Conservation (phyloP, 345 rosid species). For the Arabidopsis arenosa region DNA sequence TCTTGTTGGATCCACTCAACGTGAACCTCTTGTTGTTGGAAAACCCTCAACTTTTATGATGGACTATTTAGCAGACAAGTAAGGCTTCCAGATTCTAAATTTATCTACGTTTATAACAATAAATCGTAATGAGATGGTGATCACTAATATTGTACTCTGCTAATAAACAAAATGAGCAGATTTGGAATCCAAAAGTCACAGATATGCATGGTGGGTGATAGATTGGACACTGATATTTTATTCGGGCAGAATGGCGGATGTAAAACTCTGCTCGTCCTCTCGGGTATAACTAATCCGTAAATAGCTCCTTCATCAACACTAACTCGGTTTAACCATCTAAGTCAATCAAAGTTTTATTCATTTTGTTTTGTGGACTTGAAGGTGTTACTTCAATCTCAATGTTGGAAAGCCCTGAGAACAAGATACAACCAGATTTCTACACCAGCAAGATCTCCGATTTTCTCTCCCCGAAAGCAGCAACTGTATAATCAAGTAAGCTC, state of each 20-base stretch:
- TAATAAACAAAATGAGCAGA: conserved; percentile 43
- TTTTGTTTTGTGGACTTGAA: conserved; percentile 36
- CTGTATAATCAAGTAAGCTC: conserved; percentile 53
- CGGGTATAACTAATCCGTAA: conserved; percentile 54
- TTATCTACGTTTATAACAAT: conserved; percentile 5
- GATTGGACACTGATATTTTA: conserved; percentile 90
- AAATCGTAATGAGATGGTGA: background rate
- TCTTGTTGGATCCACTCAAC: conserved; percentile 75
- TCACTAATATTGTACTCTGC: conserved; percentile 24
- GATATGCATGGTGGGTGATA: conserved; percentile 99
- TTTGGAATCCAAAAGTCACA: conserved; percentile 84
- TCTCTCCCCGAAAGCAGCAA: conserved; percentile 71
- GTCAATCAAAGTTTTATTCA: background rate
- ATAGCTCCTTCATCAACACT: background rate
- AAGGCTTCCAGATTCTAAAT: conserved; percentile 28
- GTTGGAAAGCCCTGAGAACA: conserved; percentile 74
- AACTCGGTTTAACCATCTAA: conserved; percentile 8
- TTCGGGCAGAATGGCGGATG: conserved; percentile 94
- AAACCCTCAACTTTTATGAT: conserved; percentile 98
- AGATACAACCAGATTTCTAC: conserved; percentile 87
- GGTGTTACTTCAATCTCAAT: conserved; percentile 81
- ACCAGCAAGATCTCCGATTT: conserved; percentile 85
- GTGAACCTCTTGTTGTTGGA: conserved; percentile 90
- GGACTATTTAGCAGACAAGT: conserved; percentile 93
- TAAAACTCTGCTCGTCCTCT: conserved; percentile 95